Conservation (phyloP, 225 moss, liverwort and hornwort genomes). For the Anthoceros angustus region DNA sequence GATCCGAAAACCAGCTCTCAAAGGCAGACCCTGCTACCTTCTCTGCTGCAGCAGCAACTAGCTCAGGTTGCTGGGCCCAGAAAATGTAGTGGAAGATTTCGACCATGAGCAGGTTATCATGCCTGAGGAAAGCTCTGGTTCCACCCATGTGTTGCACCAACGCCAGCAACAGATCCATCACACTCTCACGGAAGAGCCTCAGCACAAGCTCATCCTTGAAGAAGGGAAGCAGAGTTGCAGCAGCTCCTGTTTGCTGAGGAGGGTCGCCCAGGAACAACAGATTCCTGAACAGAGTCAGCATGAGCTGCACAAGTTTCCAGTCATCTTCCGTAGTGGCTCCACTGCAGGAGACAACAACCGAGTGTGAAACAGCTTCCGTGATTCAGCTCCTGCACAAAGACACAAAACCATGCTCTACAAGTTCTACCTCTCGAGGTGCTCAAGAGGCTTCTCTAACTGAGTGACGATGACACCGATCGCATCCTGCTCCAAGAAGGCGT, state of each 20-base stretch:
- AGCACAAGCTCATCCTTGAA: conserved; percentile 66
- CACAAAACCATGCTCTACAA: neutral
- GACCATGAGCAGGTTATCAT: conserved; percentile 65
- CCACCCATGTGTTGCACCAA: conserved; percentile 68
- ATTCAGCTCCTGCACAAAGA: too few relatives aligned
- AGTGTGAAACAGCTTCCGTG: neutral
- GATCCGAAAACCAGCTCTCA: too few relatives aligned
- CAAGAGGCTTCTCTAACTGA: conserved; percentile 64
- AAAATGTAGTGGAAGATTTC: conserved; percentile 59
- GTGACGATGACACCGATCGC: conserved; percentile 76
- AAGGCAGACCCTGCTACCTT: neutral
- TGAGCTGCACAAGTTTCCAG: conserved; percentile 82
- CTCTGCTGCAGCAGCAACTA: conserved; percentile 39
- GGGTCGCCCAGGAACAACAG: conserved; percentile 53
- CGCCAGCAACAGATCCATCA: conserved; percentile 70
- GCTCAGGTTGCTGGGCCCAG: conserved; percentile 43
- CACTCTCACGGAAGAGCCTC: conserved; percentile 63
- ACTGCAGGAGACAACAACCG: conserved; percentile 15
- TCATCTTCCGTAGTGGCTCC: conserved; percentile 57
- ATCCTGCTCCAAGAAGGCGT: conserved; percentile 70
- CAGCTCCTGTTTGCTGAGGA: conserved; percentile 28
- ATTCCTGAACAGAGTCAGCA: conserved; percentile 78
- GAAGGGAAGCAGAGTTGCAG: conserved; percentile 29
- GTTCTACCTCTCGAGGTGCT: conserved; percentile 69
- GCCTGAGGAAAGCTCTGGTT: conserved; percentile 47